phyloP scores from a whole-genome alignment of 495 filamentous ascomycete genomes.

The Hypoxylon trugodes region DNA sequence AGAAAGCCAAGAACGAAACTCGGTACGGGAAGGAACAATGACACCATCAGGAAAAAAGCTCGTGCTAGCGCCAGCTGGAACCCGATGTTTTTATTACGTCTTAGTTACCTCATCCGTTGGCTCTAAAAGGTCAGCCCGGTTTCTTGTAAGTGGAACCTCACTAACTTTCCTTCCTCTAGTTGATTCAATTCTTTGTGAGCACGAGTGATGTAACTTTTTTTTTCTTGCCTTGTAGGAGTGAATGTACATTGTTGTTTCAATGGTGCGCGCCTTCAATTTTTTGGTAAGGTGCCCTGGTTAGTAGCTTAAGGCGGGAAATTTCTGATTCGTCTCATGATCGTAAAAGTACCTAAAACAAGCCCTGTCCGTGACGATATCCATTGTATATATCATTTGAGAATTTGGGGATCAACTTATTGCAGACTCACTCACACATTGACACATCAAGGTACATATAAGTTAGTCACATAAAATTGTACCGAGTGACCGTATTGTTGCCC shows the following conservation, averaged over 20 bases:
- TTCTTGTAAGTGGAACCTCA: slow-evolving; percentile 23
- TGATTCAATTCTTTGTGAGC: slow-evolving; percentile 1
- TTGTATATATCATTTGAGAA: background rate
- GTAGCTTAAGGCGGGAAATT: slow-evolving; percentile 23
- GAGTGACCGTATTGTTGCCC: background rate
- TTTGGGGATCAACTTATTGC: slow-evolving; percentile 1
- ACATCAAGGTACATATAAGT: too few relatives aligned
- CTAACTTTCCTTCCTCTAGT: background rate
- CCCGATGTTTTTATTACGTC: slow-evolving; percentile 45
- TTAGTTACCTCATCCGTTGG: slow-evolving; percentile 42
- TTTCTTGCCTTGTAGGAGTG: background rate
- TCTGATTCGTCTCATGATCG: slow-evolving; percentile 27
- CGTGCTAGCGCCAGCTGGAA: slow-evolving; percentile 8
- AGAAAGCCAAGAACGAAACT: slow-evolving; percentile 13
- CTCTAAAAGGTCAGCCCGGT: slow-evolving; percentile 1
- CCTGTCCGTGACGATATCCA: background rate
- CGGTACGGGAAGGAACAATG: slow-evolving; percentile 25
- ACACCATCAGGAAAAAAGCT: slow-evolving; percentile 36
- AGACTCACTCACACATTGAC: too few relatives aligned
- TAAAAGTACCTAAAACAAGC: background rate
- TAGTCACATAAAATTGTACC: slow-evolving; percentile 10
- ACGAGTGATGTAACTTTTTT: slow-evolving; percentile 19
- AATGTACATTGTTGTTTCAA: background rate
- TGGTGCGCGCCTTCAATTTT: background rate
- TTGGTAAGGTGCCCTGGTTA: too few relatives aligned